A percentile compares a stretch with the other conserved stretches of the same genome.
Conservation (phyloP, 148 eudicot species). For the Salicornia ramosissima region DNA sequence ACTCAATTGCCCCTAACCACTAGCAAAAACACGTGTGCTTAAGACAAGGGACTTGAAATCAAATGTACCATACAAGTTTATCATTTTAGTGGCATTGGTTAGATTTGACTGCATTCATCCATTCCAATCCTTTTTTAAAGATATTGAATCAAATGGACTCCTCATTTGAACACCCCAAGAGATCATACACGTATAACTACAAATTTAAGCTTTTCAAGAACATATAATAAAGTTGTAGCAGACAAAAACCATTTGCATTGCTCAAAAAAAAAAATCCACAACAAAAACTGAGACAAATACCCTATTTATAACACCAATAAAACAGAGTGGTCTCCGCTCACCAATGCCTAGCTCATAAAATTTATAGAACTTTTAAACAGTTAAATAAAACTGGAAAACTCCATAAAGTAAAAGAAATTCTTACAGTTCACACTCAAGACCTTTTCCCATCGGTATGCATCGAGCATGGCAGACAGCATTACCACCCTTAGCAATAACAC, state of each 20-base stretch:
- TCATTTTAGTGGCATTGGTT: too few species aligned
- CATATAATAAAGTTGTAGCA: neutral
- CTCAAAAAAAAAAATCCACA: neutral
- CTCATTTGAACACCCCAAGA: too few species aligned
- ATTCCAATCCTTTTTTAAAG: too few species aligned
- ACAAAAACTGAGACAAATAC: neutral
- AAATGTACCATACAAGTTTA: too few species aligned
- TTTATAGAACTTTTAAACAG: neutral
- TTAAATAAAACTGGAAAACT: neutral
- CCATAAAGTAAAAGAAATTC: constrained; percentile 25
- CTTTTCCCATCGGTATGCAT: constrained; percentile 74
- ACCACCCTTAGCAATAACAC: constrained; percentile 90
- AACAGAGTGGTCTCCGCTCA: neutral
- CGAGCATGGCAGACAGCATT: constrained; percentile 84
- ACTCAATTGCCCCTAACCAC: too few species aligned
- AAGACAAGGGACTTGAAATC: too few species aligned
- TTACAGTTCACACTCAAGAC: constrained; percentile 67
- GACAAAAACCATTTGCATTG: neutral
- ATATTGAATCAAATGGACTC: too few species aligned
- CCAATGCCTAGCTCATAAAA: neutral
- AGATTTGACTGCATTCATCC: too few species aligned
- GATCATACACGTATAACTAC: too few species aligned
- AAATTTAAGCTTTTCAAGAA: neutral
- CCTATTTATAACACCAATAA: neutral
- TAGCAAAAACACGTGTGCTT: too few species aligned